Evolutionary conservation across 2,329 filamentous ascomycete species (phyloP), one percentile per base, ranked within the genome.

Genomic region (Lasiodiplodia gonubiensis): DNA sequence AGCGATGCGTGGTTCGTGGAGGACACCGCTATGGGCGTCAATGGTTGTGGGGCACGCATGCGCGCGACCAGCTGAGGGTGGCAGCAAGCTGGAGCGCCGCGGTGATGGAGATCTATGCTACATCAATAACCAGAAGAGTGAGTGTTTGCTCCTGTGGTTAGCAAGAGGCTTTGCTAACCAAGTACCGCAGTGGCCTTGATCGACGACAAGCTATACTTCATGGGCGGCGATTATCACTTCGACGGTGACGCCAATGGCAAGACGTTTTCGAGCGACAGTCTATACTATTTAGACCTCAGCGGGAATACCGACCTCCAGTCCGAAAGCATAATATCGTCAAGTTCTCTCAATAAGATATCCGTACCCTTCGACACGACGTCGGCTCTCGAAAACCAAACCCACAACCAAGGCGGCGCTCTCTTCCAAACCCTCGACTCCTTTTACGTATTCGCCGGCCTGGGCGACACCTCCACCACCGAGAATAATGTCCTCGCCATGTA

Each of bases 191-290:
- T 63, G 18, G 59, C 59, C 3, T 10, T 51, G n/a, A 14, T 63
- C 49, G 59, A 51, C 21, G 59, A 63, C 7, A 33, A 46, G 30
- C 25, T 63, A 39, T 63, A 63, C n/a, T 63, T 63, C 59, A 63
- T 63, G 59, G 59, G 59, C 18, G 59, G 59, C 46, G 59, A 63
- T 30, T 63, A 51, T 21, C 59, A 63, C 23, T 51, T 63, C 42
- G 59, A 63, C 46, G 59, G 59, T 12, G 59, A 51, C n/a, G 59
- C 42, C 6, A 12, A n/a, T 25, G 59, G 42, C 27, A 5, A 63
- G 5, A 51, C 42, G 16, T 63, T 25, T 16, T 35, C 42, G 18
- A 51, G 46, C 18, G 59, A 63, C 30, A 51, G 49, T 14, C 46
- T 63, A 7, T 63, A 37, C 30, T 63, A 63, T 5, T 51, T 63